These are phyloP conservation scores for Pythium rishiriense DNA, from an alignment of 352 stramenopile species.

Conservation along the genomic window DNA sequence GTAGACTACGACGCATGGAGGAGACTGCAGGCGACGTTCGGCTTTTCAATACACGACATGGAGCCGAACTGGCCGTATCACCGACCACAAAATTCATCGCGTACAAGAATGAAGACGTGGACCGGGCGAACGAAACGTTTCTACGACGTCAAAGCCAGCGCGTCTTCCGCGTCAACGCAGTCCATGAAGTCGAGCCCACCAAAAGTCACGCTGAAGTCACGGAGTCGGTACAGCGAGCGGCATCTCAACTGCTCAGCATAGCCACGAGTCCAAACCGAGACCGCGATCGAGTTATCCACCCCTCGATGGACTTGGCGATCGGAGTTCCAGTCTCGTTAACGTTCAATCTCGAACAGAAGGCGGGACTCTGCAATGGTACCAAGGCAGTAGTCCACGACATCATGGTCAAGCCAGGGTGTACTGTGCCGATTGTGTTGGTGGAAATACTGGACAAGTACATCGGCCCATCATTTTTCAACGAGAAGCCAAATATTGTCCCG, in stretches of 20 bases:
- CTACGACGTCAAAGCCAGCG: neutral
- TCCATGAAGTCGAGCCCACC: neutral
- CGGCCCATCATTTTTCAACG: neutral
- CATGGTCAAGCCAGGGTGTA: neutral
- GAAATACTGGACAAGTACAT: slow-evolving; percentile 11
- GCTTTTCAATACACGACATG: neutral
- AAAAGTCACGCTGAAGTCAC: neutral
- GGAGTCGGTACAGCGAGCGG: neutral
- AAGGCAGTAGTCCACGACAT: slow-evolving; percentile 4
- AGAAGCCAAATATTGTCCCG: slow-evolving; percentile 8
- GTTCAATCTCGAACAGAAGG: slow-evolving; percentile 8
- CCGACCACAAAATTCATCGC: too few species aligned
- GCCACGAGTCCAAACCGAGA: neutral
- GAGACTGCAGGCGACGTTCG: neutral
- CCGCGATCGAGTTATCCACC: neutral
- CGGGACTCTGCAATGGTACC: slow-evolving; percentile 10
- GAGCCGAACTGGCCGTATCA: too few species aligned
- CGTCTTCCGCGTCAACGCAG: neutral
- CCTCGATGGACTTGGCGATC: neutral
- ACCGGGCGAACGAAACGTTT: too few species aligned
- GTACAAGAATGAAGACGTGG: too few species aligned
- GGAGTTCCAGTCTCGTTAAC: slow-evolving; percentile 8
- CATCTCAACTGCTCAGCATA: neutral
- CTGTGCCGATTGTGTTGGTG: slow-evolving; percentile 1
- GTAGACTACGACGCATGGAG: neutral